Percentiles rank a stretch among this genome's conserved stretches.
phyloP scores from a whole-genome alignment of 352 stramenopile species.

The Plasmopara halstedii region DNA sequence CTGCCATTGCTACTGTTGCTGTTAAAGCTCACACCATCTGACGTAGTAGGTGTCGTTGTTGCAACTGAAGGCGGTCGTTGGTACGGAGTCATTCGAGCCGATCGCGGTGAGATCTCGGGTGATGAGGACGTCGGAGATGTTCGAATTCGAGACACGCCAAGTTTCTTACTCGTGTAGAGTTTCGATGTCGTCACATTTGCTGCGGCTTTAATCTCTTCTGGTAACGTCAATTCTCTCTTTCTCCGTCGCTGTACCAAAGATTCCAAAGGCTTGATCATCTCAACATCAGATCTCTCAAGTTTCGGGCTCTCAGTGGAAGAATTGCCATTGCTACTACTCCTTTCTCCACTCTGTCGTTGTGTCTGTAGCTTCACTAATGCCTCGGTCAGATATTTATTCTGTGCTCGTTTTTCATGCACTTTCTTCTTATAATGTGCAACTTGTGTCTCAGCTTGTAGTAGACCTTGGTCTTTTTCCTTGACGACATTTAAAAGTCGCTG shows the following conservation, averaged over 20 bases:
- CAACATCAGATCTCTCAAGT: neutral
- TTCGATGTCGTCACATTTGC: slow-evolving; percentile 6
- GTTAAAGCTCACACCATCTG: slow-evolving; percentile 20
- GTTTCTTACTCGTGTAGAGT: slow-evolving; percentile 24
- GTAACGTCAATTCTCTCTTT: slow-evolving; percentile 30
- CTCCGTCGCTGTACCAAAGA: slow-evolving; percentile 7
- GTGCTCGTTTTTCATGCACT: slow-evolving; percentile 43
- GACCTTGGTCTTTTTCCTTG: slow-evolving; percentile 38
- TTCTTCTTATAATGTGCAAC: slow-evolving; percentile 33
- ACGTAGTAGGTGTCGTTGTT: slow-evolving; percentile 15
- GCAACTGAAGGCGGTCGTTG: slow-evolving; percentile 23
- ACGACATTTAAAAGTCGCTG: slow-evolving; percentile 34
- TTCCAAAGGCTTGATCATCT: neutral
- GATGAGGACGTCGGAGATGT: slow-evolving; percentile 55
- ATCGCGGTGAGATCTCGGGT: slow-evolving; percentile 37
- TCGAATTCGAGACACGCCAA: slow-evolving; percentile 21
- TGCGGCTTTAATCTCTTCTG: slow-evolving; percentile 20
- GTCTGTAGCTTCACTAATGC: slow-evolving; percentile 34
- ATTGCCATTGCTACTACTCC: neutral
- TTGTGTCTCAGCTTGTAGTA: slow-evolving; percentile 24
- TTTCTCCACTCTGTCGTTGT: slow-evolving; percentile 9
- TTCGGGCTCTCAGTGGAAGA: neutral
- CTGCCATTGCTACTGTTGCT: slow-evolving; percentile 15
- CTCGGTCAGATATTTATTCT: slow-evolving; percentile 53
- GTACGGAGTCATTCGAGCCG: slow-evolving; percentile 21